Conservation (phyloP, 257 asterid species). For the Phtheirospermum japonicum region DNA sequence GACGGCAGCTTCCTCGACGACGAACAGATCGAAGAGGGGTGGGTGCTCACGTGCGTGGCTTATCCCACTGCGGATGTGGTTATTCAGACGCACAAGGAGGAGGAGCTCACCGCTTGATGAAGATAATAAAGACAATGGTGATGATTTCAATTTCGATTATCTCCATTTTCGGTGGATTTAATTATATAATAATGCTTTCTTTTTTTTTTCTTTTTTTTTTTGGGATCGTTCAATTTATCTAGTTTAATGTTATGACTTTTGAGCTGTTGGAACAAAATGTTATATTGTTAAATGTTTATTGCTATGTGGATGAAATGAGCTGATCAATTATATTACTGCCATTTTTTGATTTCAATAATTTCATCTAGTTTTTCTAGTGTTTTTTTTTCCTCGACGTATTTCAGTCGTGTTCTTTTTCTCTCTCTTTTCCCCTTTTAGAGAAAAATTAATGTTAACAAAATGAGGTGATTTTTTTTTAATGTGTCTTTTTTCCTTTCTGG, state of each 20-base stretch:
- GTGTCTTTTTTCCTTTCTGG: no score
- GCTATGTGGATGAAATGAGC: not conserved
- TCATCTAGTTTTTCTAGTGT: no score
- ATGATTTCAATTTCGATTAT: not conserved
- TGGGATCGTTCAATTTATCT: not conserved
- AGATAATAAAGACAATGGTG: not conserved
- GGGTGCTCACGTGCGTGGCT: conserved; percentile 78
- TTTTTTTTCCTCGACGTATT: no score
- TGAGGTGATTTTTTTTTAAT: no score
- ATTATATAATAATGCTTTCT: not conserved
- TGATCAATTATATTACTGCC: not conserved
- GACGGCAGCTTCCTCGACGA: conserved; percentile 79
- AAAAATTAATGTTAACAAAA: no score
- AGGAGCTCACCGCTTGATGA: conserved; percentile 35
- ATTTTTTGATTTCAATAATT: no score
- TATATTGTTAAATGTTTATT: not conserved
- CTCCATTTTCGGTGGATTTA: not conserved
- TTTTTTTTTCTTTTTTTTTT: no score
- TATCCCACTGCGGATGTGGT: conserved; percentile 50
- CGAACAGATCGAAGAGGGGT: conserved; percentile 45
- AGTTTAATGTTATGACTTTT: not conserved
- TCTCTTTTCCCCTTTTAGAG: no score
- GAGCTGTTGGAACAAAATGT: not conserved
- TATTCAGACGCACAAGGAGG: conserved; percentile 81
- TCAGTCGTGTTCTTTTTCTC: no score